Base-by-base conservation (phyloP, 2,329 filamentous ascomycete genomes). In the Cladosporium austrohemisphaericum region DNA sequence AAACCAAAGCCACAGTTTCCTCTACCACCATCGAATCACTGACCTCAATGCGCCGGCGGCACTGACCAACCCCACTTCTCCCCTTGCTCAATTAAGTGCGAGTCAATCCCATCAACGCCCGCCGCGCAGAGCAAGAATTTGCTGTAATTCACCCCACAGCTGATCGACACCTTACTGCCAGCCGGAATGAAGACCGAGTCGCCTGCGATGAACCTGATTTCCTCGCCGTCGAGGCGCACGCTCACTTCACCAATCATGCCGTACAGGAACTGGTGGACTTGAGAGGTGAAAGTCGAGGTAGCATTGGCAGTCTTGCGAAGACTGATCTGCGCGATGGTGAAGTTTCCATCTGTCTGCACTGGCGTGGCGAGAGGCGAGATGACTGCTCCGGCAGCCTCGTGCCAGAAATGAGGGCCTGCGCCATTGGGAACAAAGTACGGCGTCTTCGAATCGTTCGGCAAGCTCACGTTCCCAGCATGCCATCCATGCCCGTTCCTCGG, bases 371-470 rank as follows among this genome's bases (percentile, higher is more conserved):
- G 46, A 6, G 52, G 52, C 4, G 52, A 53, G 25, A 53, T 51
- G 31, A 53, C 52, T n/a, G 52, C 52, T 5, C 52, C 52, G 22
- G 22, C 35, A 29, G 37, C 32, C 33, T 53, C 48, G 29, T 53
- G 28, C 52, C 52, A 53, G 52, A 44, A 51, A 28, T 53, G 52
- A 4, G 52, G 52, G 14, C 52, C 52, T 4, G 26, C 52, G 19
- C 52, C 52, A n/a, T 53, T 53, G 22, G 52, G 48, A 11, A 53
- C 36, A 41, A 51, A 53, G 43, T 53, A 53, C 2, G 52, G 41
- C 9, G 52, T 53, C 26, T 47, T 51, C 5, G 37, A 26, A 33
- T 53, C 44, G n/a, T 16, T 47, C n/a, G 52, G 52, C 4, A 53
- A 25, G 28, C 41, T 51, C 19, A 22, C 35, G 25, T 51, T 51